Evolutionary conservation across 805 yeast species (phyloP), one percentile per base, ranked within the genome.

Genomic region (Starmerella apis): DNA sequence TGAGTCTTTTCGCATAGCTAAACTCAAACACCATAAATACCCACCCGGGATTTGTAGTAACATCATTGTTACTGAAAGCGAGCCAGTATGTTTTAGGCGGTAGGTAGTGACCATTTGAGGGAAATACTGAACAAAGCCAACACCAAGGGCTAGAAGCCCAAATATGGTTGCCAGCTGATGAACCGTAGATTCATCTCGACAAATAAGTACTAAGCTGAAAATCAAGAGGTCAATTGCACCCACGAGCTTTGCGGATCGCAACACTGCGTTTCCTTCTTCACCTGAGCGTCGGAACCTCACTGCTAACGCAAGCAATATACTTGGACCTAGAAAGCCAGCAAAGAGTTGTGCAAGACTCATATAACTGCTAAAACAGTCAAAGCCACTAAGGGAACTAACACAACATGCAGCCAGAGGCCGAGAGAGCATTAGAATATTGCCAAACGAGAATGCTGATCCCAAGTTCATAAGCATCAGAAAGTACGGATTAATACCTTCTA

Each of bases 41-140:
- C 95, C 95, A 14, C 95, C 95, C 0, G 95, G 95, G 18, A 94
- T 84, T 63, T 86, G 95, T 55, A 86, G 74, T 38, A 79, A 67
- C 90, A 86, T 83, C 86, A 83, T 84, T 6, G 79, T 75, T 10
- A 84, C 70, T 0, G 94, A 83, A 20, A 86, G 70, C 0, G 87
- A 80, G 9, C 95, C 95, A 0, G 94, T 80, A 56, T 80, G 87
- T 59, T 81, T 80, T 52, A 86, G 70, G 1, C 54, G 60, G 59
- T 71, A 81, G 0, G 95, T 86, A 35, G 88, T 83, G 55, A 69
- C 64, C 9, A 86, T 72, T 64, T 86, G 95, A 0, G 95, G 95
- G 46, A 85, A 67, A 59, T 84, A 86, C 65, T 86, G 94, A 28
- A 80, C 64, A 18, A 78, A 69, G 0, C 94, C 80, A 43, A 83